These are phyloP conservation scores for Echium plantagineum DNA, from an alignment of 257 asterid species.

Conservation along the genomic window DNA sequence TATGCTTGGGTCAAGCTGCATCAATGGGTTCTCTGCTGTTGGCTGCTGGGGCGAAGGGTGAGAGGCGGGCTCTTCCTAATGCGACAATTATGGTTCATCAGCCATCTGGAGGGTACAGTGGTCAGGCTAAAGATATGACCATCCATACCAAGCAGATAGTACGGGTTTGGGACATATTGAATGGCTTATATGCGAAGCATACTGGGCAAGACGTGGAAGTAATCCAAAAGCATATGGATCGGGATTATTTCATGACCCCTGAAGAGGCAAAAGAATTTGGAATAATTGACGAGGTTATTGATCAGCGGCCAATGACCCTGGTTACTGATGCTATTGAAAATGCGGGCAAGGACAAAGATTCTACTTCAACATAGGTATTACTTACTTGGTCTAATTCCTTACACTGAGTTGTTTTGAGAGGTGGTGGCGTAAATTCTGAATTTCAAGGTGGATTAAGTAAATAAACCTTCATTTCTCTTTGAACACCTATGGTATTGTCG, in stretches of 20 bases:
- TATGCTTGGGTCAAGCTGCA: slow-evolving; percentile 93
- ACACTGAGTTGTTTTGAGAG: no score
- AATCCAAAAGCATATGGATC: slow-evolving; percentile 69
- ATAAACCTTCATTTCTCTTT: no score
- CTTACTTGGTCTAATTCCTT: background rate
- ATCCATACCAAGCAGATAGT: slow-evolving; percentile 78
- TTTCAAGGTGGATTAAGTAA: no score
- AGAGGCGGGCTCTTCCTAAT: slow-evolving; percentile 78
- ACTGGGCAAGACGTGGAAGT: slow-evolving; percentile 64
- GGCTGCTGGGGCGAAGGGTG: slow-evolving; percentile 96
- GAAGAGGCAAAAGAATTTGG: slow-evolving; percentile 89
- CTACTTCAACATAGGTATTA: slow-evolving; percentile 38
- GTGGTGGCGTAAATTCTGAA: no score
- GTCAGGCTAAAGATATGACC: slow-evolving; percentile 84
- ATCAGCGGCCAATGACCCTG: slow-evolving; percentile 60
- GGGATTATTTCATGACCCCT: slow-evolving; percentile 92
- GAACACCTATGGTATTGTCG: no score
- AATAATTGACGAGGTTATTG: slow-evolving; percentile 79
- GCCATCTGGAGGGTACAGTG: slow-evolving; percentile 91
- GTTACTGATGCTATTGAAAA: slow-evolving; percentile 60
- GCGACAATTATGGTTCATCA: slow-evolving; percentile 90
- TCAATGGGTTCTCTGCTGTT: slow-evolving; percentile 94
- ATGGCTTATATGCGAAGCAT: slow-evolving; percentile 68
- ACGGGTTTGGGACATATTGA: slow-evolving; percentile 76
- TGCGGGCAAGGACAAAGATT: slow-evolving; percentile 44